A percentile compares a stretch with the other conserved stretches of the same genome.
These are phyloP conservation scores for Gaeumannomyces tritici DNA, from an alignment of 2,329 filamentous ascomycete species.

Conservation along the genomic window DNA sequence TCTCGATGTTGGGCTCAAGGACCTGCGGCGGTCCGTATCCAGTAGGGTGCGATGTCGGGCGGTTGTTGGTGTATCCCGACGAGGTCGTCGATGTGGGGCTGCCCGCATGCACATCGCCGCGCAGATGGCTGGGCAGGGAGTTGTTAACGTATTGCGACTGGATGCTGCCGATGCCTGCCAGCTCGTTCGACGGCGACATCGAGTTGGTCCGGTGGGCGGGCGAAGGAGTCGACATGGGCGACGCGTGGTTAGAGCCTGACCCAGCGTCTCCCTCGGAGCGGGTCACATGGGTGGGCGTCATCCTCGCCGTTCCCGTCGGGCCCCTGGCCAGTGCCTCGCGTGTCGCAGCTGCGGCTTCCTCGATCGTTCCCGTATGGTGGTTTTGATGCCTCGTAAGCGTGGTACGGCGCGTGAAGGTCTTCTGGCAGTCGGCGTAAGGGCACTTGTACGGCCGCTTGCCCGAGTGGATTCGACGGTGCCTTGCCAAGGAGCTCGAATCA, in stretches of 20 bases:
- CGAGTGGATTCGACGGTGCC: constrained; percentile 89
- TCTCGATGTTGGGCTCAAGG: constrained; percentile 76
- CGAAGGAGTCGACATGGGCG: constrained; percentile 71
- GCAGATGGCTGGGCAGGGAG: constrained; percentile 73
- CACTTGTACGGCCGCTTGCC: constrained; percentile 96
- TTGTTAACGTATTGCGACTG: constrained; percentile 73
- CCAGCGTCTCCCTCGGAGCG: constrained; percentile 63
- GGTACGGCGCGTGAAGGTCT: constrained; percentile 93
- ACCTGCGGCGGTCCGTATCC: constrained; percentile 76
- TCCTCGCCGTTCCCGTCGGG: constrained; percentile 20
- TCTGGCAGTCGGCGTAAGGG: constrained; percentile 93
- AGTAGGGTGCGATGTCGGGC: constrained; percentile 78
- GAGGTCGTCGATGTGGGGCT: constrained; percentile 62
- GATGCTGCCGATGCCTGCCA: constrained; percentile 60
- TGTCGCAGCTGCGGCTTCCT: constrained; percentile 83
- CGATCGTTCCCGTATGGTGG: constrained; percentile 88
- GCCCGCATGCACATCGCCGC: constrained; percentile 60
- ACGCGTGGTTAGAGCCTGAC: constrained; percentile 63
- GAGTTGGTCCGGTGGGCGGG: constrained; percentile 71
- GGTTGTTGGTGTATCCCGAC: constrained; percentile 46
- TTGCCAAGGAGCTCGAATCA: constrained; percentile 86
- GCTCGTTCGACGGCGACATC: constrained; percentile 68
- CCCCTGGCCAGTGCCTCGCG: constrained; percentile 67
- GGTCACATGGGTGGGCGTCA: constrained; percentile 31
- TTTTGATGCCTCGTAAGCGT: constrained; percentile 94